Evolutionary conservation across 148 eudicot genomes (phyloP).

Genomic region (Silene uniflora): DNA sequence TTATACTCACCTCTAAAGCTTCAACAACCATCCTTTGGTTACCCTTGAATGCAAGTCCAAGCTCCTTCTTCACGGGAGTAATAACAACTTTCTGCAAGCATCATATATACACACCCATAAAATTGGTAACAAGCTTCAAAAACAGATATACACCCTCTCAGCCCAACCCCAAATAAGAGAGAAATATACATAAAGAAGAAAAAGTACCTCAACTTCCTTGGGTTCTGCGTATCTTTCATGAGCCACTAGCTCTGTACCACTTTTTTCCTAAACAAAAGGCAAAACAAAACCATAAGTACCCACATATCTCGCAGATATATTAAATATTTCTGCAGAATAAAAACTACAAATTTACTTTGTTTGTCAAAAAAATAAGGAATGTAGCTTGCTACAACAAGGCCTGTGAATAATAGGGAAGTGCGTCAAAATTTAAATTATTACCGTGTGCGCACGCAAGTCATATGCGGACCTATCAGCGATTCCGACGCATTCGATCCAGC

Average conservation of each 20-base stretch:
- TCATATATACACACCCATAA: not conserved
- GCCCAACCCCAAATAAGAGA: constrained; percentile 1
- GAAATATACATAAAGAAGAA: not conserved
- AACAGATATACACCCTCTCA: not conserved
- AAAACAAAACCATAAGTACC: constrained; percentile 4
- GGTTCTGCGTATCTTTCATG: constrained; percentile 80
- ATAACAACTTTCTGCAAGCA: constrained; percentile 71
- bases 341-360: not conserved
- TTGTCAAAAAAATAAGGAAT: not conserved
- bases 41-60: constrained; percentile 91
- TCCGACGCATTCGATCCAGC: constrained; percentile 97
- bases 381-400: not conserved
- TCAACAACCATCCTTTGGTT: constrained; percentile 73
- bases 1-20: constrained; percentile 66
- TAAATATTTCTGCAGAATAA: not conserved
- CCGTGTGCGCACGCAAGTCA: constrained; percentile 86
- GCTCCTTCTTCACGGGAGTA: constrained; percentile 76
- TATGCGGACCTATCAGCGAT: constrained; percentile 89
- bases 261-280: constrained; percentile 53
- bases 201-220: constrained; percentile 73
- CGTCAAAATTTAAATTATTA: constrained; percentile 20
- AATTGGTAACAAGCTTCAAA: not conserved
- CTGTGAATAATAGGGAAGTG: too few species aligned
- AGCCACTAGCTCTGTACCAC: constrained; percentile 77
- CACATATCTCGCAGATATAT: too few species aligned